A percentile compares a stretch with the other conserved stretches of the same genome.
Evolutionary conservation across 1,284 basidiomycete species (phyloP).

Genomic region (Termitomyces sp.): DNA sequence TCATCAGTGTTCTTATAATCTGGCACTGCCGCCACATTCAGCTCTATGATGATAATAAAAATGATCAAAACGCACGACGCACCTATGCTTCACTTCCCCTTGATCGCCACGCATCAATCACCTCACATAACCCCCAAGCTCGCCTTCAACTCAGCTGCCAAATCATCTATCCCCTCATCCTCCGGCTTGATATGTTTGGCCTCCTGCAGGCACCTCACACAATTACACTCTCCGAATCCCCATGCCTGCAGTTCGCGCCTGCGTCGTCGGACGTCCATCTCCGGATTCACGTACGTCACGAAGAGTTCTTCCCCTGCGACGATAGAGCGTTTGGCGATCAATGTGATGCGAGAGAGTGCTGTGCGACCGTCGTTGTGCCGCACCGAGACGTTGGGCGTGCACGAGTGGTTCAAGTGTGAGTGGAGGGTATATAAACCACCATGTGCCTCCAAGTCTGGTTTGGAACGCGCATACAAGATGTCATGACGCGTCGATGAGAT

Average conservation of each 20-base stretch:
- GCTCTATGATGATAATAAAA: not conserved
- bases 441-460: conserved; percentile 77
- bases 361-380: conserved; percentile 63
- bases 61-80: not conserved
- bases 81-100: not conserved
- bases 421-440: conserved; percentile 85
- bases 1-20: not conserved
- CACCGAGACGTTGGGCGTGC: conserved; percentile 72
- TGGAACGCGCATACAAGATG: not conserved
- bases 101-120: not conserved
- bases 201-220: conserved; percentile 59
- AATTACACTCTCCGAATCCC: conserved; percentile 72
- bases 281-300: conserved; percentile 77
- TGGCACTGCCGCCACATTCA: not conserved
- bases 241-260: conserved; percentile 59
- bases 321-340: conserved; percentile 67
- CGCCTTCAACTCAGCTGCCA: conserved; percentile 19
- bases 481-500: not conserved
- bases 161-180: conserved; percentile 17
- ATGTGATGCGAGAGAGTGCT: conserved; percentile 61
- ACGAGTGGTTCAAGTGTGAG: conserved; percentile 84
- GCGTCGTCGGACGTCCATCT: conserved; percentile 46
- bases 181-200: conserved; percentile 17
- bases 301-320: conserved; percentile 69
- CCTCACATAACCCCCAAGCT: conserved; percentile 18